These are phyloP conservation scores for Cadophora sp. DNA, from an alignment of 2,329 filamentous ascomycete genomes.

Conservation along the genomic window DNA sequence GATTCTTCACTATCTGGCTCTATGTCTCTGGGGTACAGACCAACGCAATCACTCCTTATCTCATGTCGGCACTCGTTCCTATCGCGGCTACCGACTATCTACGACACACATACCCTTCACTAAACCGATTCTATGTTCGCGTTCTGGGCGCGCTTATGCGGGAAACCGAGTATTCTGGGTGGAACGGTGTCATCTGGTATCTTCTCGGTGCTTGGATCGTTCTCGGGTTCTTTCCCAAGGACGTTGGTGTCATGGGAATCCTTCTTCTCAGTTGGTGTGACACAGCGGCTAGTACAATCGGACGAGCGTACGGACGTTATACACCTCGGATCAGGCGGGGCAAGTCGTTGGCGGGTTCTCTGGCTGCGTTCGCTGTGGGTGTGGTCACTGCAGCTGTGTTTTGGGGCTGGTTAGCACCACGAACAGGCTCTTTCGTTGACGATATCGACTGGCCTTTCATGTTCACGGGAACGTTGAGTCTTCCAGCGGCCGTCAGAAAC, in stretches of 20 bases:
- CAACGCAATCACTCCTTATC: conserved; percentile 78
- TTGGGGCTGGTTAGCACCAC: conserved; percentile 85
- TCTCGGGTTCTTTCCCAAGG: conserved; percentile 88
- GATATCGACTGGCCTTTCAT: conserved; percentile 77
- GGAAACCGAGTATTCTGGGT: conserved; percentile 91
- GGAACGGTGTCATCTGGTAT: conserved; percentile 98
- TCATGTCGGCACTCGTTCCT: conserved; percentile 82
- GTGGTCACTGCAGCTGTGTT: conserved; percentile 84
- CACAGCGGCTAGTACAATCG: conserved; percentile 94
- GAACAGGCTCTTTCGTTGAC: conserved; percentile 68
- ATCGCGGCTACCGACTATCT: conserved; percentile 83
- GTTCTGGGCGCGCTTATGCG: conserved; percentile 92
- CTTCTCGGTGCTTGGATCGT: conserved; percentile 89
- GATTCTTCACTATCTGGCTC: conserved; percentile 88
- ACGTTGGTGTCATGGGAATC: conserved; percentile 87
- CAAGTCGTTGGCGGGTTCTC: conserved; percentile 89
- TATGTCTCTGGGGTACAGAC: conserved; percentile 83
- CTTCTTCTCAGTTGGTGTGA: conserved; percentile 97
- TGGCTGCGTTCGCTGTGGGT: conserved; percentile 84
- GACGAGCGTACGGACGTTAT: conserved; percentile 86
- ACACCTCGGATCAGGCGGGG: conserved; percentile 84
- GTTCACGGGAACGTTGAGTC: conserved; percentile 77
- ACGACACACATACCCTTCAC: conserved; percentile 78
- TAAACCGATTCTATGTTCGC: conserved; percentile 89
- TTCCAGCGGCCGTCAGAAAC: conserved; percentile 67